phyloP scores from a whole-genome alignment of 2,329 filamentous ascomycete genomes.

The Rhexocercosporidium sp. region DNA sequence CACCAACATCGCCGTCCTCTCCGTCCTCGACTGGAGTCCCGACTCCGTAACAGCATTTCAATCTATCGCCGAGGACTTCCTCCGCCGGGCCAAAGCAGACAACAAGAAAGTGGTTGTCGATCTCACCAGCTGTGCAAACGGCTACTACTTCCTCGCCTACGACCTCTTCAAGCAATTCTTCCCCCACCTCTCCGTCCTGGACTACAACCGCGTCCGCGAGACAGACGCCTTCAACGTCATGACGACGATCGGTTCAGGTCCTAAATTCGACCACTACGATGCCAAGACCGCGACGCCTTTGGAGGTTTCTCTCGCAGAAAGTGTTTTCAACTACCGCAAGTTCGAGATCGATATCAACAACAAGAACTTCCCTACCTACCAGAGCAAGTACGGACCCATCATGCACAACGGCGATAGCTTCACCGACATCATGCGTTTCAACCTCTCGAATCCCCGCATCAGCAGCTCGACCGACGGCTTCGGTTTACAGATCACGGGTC shows the following conservation, averaged over 20 bases:
- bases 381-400: neutral
- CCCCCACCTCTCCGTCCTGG: neutral
- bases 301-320: neutral
- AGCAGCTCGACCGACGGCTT: neutral
- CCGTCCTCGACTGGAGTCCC: neutral
- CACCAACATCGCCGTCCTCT: neutral
- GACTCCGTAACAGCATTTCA: neutral
- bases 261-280: neutral
- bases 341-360: neutral
- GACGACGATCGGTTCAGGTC: neutral
- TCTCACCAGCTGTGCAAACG: neutral
- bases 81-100: neutral
- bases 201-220: neutral
- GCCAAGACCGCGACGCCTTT: neutral
- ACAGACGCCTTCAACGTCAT: neutral
- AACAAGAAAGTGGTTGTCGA: neutral
- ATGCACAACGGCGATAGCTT: neutral
- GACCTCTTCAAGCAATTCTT: conserved; percentile 1
- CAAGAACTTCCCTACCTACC: neutral
- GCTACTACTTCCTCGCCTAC: neutral
- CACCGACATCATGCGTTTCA: neutral
- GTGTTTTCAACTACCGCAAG: neutral
- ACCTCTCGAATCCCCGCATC: neutral
- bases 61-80: neutral
- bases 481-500: neutral